Base-by-base conservation (phyloP, 2,329 filamentous ascomycete genomes). In the Aureobasidium sp. region DNA sequence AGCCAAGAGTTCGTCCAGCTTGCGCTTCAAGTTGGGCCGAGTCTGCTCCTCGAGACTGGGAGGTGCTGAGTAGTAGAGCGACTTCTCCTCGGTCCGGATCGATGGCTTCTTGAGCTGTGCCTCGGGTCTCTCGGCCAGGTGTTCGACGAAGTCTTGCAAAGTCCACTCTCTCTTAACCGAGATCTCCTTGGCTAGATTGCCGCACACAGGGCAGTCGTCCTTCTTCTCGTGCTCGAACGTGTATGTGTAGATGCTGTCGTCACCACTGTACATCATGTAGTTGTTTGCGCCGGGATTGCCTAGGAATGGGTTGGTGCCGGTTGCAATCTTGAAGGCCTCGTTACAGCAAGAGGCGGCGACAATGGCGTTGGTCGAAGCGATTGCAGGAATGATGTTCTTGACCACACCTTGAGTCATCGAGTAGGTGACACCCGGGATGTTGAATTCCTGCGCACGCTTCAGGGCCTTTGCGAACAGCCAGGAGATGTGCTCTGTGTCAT, bases 221-320 rank as follows among this genome's bases (percentile, higher is more conserved):
- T 97, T 97, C 78, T 89, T 90, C 76, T 97, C 88, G 70, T 96
- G 91, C 70, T 91, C 87, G 73, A 97, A 99, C 0, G 94, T 99
- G 75, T 96, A 97, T 0, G 94, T 99, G 78, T 99, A 99, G 67
- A 99, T 88, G 67, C 89, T 84, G 70, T 96, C 93, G 70, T 97
- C 92, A 50, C 95, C 94, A 14, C 91, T 96, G 75, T 99, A 99
- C 90, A 97, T 96, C 92, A 97, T 97, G 77, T 99, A 99, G 73
- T 96, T 81, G 65, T 79, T 76, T 8, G 71, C 96, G 61, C 88
- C 88, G 48, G 88, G 85, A 65, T 85, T 80, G 14, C 88, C 89
- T 17, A 99, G 80, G 66, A 86, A 87, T 0, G 93, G 91, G 35
- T 93, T 94, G 40, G 87, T 85, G 53, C 82, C 85, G 15, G 90